Evolutionary conservation across 768 basidiomycete genomes (phyloP).

Genomic region (Phylloporus sp.): DNA sequence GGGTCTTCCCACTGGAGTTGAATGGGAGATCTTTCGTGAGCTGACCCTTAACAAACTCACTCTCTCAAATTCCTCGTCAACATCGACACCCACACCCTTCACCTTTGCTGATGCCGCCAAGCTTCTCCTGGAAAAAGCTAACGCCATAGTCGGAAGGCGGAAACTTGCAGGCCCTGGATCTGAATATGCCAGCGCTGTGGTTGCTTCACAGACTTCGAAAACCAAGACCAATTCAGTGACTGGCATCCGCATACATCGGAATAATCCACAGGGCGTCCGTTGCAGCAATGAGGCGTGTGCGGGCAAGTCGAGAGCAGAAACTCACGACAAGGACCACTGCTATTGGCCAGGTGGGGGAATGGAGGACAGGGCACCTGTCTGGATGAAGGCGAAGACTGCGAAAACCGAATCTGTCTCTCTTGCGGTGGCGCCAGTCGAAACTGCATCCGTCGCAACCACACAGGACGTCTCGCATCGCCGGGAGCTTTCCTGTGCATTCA

Average conservation of each 20-base stretch:
- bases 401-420: no score
- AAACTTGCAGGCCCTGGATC: background rate
- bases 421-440: no score
- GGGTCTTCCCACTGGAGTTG: no score
- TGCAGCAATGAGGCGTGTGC: background rate
- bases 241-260: background rate
- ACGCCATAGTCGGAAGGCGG: no score
- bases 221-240: background rate
- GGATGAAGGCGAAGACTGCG: background rate
- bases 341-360: background rate
- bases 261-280: background rate
- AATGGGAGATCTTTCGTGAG: no score
- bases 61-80: no score
- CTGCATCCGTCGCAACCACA: background rate
- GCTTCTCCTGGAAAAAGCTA: background rate
- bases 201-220: no score
- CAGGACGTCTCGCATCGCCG: no score
- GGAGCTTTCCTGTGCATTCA: background rate
- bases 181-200: background rate
- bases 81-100: no score
- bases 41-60: no score
- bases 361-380: background rate
- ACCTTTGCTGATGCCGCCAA: background rate
- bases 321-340: no score
- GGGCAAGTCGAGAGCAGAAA: rapidly evolving